Evolutionary conservation across 495 filamentous ascomycete species (phyloP), one percentile per base, ranked within the genome.

Genomic region (Trichocladium antarcticum): DNA sequence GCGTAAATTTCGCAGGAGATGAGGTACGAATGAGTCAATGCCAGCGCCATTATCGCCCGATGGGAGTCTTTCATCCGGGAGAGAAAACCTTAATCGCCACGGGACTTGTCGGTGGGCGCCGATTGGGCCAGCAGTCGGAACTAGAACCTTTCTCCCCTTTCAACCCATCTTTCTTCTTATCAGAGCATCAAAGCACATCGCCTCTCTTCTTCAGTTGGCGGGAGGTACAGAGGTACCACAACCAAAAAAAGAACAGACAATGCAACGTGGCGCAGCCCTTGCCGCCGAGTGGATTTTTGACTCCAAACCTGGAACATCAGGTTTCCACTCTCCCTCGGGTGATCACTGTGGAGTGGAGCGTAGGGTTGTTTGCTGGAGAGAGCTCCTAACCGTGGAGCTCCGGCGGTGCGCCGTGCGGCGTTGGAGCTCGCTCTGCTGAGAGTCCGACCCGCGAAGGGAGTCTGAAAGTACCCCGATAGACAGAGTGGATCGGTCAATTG

Each of bases 21-120:
- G 47, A 49, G 39, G 47, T 43, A 37, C 37, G 4, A 42, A 49
- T 49, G 47, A 42, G 47, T 49, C 47, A 49, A 49, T 42, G 38
- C 20, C 31, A 35, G 28, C 35, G 24, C 24, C 11, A 27, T 49
- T 35, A 29, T 24, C 1, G 9, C 37, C 34, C 11, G 5, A 21
- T 9, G 28, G 9, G 10, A 11, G 5, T 14, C 31, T 10, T 6
- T 3, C 4, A 32, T 11, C 3, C 7, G 31, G 31, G 16, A 21
- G n/a, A 15, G 28, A 39, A 31, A n/a, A 7, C 5, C 19, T 21
- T 2, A 49, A 5, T 36, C 24, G 47, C 39, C 47, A 49, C 38
- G 14, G 12, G 37, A 22, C 36, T 8, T 41, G 37, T 31, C 31
- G 12, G 37, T 21, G 17, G 28, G 9, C 46, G 27, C 5, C 46